These are phyloP conservation scores for Jaapia argillacea DNA, from an alignment of 768 basidiomycete genomes.

Conservation along the genomic window DNA sequence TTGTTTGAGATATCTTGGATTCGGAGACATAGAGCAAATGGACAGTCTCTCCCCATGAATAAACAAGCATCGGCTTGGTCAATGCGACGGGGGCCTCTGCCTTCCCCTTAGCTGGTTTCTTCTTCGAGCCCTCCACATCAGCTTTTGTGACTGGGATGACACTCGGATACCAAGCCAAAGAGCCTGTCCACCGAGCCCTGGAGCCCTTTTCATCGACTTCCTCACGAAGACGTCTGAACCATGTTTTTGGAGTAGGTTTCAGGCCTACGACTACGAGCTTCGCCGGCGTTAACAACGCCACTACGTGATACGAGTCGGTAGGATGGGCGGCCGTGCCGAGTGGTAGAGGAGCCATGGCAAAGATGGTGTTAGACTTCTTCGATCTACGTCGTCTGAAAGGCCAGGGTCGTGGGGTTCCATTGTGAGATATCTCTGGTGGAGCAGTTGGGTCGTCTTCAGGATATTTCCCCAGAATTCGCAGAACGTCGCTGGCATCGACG, in stretches of 20 bases:
- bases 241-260: slow-evolving; percentile 86
- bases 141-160: slow-evolving; percentile 20
- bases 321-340: slow-evolving; percentile 63
- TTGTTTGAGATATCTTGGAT: slow-evolving; percentile 36
- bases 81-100: slow-evolving; percentile 7
- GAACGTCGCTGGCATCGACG: slow-evolving; percentile 88
- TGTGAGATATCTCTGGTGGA: slow-evolving; percentile 7
- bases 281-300: slow-evolving; percentile 79
- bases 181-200: slow-evolving; percentile 43
- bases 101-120: slow-evolving; percentile 13
- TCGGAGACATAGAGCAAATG: slow-evolving; percentile 61
- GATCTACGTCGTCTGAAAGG: slow-evolving; percentile 33
- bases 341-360: slow-evolving; percentile 76
- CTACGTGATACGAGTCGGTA: slow-evolving; percentile 70
- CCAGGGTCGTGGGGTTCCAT: slow-evolving; percentile 6
- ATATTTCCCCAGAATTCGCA: slow-evolving; percentile 90
- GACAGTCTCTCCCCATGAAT: slow-evolving; percentile 72
- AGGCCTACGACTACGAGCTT: slow-evolving; percentile 92
- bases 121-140: slow-evolving; percentile 3
- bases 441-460: slow-evolving; percentile 37
- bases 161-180: slow-evolving; percentile 79
- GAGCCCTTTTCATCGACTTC: slow-evolving; percentile 32
- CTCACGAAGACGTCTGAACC: slow-evolving; percentile 67
- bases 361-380: slow-evolving; percentile 49
- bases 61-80: slow-evolving; percentile 62